Evolutionary conservation across 192 early-diverging fungal genomes (phyloP), one percentile per base, ranked within the genome.

Genomic region (Coemansia aciculifera): DNA sequence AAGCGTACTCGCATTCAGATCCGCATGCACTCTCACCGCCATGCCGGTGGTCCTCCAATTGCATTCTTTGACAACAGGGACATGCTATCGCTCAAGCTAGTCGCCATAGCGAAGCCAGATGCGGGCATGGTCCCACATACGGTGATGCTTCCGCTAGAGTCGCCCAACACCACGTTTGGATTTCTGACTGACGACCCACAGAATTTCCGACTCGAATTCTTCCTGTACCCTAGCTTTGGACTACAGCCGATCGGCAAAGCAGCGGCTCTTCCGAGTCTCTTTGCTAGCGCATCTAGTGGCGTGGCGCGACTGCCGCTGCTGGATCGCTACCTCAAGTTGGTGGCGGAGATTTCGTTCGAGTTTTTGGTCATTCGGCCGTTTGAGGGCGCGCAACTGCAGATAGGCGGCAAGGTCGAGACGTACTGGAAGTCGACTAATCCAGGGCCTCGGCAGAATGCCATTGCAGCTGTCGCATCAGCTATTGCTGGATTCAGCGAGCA

Each of bases 351-450:
- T 24, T 77, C 87, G 27, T 94, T 97, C 66, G 90, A 89, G 56
- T 93, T 89, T 63, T 84, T 90, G 27, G 85, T 95, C 5, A 86
- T 99, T 32, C 87, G 88, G 62, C 94, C 98, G 2, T 96, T 99
- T 76, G 86, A 85, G 51, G 95, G 95, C 48, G 89, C 92, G 2
- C 86, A 90, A 43, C 83, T 99, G 66, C 90, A 92, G 78, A 97
- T 98, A 73, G 98, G 95, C 19, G 98, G 98, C 21, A 91, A 90
- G 40, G 92, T 98, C 21, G 95, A 97, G 72, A 99, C 98, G 0
- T 99, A 99, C 78, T 99, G 98, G 98, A 99, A 98, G 85, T 92
- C 94, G 5, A 96, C 95, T 10, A 92, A 93, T 69, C 90, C 93
- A 19, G 59, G 67, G 19, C 69, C 65, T 15, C 78, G 72, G 21